Evolutionary conservation across 345 rosid species (phyloP), one percentile per base, ranked within the genome.

Genomic region (Brassica incana): DNA sequence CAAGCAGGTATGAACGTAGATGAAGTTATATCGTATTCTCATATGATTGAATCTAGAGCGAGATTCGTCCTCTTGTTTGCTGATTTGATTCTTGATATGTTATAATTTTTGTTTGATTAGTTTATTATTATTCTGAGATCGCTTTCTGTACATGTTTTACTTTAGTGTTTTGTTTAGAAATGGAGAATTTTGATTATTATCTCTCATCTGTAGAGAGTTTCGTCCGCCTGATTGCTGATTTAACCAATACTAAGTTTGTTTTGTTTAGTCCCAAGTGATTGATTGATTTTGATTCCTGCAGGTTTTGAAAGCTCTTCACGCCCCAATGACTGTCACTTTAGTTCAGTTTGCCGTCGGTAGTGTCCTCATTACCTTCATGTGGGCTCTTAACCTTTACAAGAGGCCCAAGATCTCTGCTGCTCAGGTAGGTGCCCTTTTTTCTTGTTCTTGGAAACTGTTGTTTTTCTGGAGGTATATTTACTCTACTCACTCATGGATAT

Each of bases 341-440:
- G 80, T 77, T 76, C 99, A 96, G 48, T 92, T 96, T 83, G 92
- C 94, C 1, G 94, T 92, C 5, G 99, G 99, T 56, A 84, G 95
- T 43, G 88, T 85, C 10, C 86, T 96, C 43, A 88, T 96, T 82
- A 10, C 73, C 66, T 25, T 86, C 58, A 88, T 93, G 99, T 96
- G 98, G 99, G 84, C 85, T 72, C 83, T 88, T 48, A 96, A 93
- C 52, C 83, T 96, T 8, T 88, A 91, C 72, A 91, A 90, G 82
- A 91, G 85, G 73, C 99, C 99, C 0, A 91, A 91, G 74, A 71
- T 93, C 48, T 90, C 82, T 71, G 82, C 90, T 33, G 83, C 86
- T 40, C 95, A 89, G 92, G 95, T 90, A 89, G 91, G 93, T 90
- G 73, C 50, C 35, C 67, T 32, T 78, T 8, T 27, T 61, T 5